Conservation (phyloP, 345 rosid species). For the Boechera divaricarpa region DNA sequence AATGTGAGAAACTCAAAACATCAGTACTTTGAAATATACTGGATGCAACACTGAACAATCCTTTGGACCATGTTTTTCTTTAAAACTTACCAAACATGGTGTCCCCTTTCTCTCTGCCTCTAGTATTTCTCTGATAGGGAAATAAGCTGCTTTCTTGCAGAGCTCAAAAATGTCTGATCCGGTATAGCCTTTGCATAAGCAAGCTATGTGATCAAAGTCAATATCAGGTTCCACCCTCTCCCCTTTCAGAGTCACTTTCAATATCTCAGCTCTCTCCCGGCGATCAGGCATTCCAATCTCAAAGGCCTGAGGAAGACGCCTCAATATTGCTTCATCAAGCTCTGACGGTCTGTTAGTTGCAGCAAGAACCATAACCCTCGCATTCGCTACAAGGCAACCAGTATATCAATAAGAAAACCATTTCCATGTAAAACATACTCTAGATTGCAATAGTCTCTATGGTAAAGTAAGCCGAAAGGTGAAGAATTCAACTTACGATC, state of each 20-base stretch:
- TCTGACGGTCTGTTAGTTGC: slow-evolving; percentile 98
- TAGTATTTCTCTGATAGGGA: slow-evolving; percentile 78
- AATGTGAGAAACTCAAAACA: slow-evolving; percentile 19
- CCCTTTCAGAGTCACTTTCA: slow-evolving; percentile 83
- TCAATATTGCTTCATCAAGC: slow-evolving; percentile 94
- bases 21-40: slow-evolving; percentile 6
- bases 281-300: slow-evolving; percentile 93
- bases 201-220: slow-evolving; percentile 71
- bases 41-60: slow-evolving; percentile 7
- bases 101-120: slow-evolving; percentile 89
- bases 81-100: slow-evolving; percentile 57
- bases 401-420: slow-evolving; percentile 20
- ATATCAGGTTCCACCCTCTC: slow-evolving; percentile 70
- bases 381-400: slow-evolving; percentile 64
- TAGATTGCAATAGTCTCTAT: background rate
- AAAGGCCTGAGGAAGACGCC: slow-evolving; percentile 97
- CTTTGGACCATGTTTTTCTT: background rate
- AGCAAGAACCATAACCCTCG: slow-evolving; percentile 96
- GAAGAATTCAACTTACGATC: slow-evolving; percentile 72
- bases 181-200: slow-evolving; percentile 79
- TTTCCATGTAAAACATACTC: background rate
- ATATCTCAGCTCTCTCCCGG: slow-evolving; percentile 72
- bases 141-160: slow-evolving; percentile 97
- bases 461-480: background rate
- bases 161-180: slow-evolving; percentile 97